Evolutionary conservation across 2,329 filamentous ascomycete species (phyloP), one percentile per base, ranked within the genome.

Genomic region (Alternaria triticimaculans): DNA sequence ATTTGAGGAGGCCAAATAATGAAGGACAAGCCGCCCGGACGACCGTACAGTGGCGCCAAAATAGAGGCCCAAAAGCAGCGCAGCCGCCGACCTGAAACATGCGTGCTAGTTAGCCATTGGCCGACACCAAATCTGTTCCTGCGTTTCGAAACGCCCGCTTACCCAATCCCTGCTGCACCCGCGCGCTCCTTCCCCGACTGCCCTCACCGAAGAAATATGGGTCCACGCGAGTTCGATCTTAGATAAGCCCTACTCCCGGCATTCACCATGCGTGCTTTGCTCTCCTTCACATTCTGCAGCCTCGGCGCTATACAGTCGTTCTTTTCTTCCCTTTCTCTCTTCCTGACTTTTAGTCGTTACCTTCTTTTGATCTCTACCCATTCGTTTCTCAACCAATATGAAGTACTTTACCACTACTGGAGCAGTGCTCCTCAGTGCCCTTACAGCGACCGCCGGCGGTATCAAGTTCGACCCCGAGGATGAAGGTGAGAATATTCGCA

Each of bases 371-470:
- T 37, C 37, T 63, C 53, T 65, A 62, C 37, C 20, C 49, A 58
- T 67, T 66, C 60, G 49, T 59, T 63, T 50, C 30, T 59, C 61
- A 56, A 60, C 58, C 68, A 76, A 18, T 61, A 80, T 79, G 77
- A 76, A 69, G 68, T 74, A 75, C 58, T 72, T 72, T 57, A 65
- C 73, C 62, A 68, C 71, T 51, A 18, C 70, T 37, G 76, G 77
- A 78, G 77, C 77, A 70, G 77, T 71, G 74, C 75, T 79, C 75
- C 73, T 79, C 60, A 69, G 73, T 53, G 65, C 76, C 45, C 57
- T 72, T 64, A 71, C 71, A 37, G 69, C 76, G 60, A 70, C 67
- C 60, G 77, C 70, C 14, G 58, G 60, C 60, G 75, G 66, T 18
- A 69, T 79, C 45, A 67, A 77, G n/a, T 66, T 80, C 23, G 71